Evolutionary conservation across 163 green algal species (phyloP).

Genomic region (Coccomyxa subellipsoidea): DNA sequence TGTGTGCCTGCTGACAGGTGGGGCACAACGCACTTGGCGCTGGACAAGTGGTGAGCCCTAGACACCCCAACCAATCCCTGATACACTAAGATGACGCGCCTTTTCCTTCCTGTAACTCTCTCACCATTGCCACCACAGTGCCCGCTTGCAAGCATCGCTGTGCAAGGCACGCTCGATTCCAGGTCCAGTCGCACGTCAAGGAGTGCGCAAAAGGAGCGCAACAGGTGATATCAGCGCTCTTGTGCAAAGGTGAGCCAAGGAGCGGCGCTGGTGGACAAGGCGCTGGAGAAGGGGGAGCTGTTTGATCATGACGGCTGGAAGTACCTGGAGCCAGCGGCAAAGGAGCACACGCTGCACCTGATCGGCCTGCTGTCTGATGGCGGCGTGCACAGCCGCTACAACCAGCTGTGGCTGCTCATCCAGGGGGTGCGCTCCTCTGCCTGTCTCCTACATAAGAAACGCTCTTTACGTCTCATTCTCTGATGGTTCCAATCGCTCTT

Average conservation of each 20-base stretch:
- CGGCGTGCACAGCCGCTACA: constrained; percentile 85
- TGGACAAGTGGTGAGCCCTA: background rate
- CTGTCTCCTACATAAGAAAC: too few species aligned
- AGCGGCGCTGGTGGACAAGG: constrained; percentile 83
- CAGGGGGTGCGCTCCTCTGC: constrained; percentile 57
- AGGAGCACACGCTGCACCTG: constrained; percentile 83
- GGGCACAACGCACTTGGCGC: constrained; percentile 52
- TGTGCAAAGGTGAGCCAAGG: constrained; percentile 77
- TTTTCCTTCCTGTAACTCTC: too few species aligned
- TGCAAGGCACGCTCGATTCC: too few species aligned
- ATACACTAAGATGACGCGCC: too few species aligned
- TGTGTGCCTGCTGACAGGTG: constrained; percentile 44
- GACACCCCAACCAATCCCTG: too few species aligned
- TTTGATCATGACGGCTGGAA: constrained; percentile 81
- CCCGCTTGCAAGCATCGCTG: too few species aligned
- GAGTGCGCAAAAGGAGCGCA: too few species aligned
- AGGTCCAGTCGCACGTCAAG: too few species aligned
- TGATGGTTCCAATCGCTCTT: too few species aligned
- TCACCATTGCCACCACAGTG: background rate
- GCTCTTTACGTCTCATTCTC: too few species aligned
- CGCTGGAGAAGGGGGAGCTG: constrained; percentile 70
- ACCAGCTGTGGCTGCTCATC: constrained; percentile 72
- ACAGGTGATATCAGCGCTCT: background rate
- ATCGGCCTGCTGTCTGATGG: constrained; percentile 92
- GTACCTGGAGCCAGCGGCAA: constrained; percentile 57